These are phyloP conservation scores for Periconia sp. DNA, from an alignment of 2,329 filamentous ascomycete species.

Conservation along the genomic window DNA sequence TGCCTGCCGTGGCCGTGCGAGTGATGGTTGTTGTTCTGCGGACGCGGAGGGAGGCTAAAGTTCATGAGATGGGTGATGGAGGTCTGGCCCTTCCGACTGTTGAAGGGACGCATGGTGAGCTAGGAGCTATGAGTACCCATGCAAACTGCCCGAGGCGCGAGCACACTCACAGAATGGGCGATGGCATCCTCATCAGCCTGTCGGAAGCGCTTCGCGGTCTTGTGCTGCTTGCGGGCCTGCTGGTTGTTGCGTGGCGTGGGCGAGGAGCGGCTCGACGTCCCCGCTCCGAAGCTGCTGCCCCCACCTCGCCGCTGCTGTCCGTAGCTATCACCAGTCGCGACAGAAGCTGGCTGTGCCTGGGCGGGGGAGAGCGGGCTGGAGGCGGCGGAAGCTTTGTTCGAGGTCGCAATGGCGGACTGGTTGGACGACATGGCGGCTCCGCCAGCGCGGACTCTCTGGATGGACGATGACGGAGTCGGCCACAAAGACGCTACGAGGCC, in stretches of 20 bases:
- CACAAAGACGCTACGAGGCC: conserved; percentile 12
- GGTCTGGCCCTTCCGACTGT: conserved; percentile 85
- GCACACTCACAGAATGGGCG: conserved; percentile 72
- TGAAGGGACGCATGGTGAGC: conserved; percentile 69
- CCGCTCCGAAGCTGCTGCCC: conserved; percentile 46
- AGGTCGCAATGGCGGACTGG: conserved; percentile 46
- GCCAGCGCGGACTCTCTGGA: conserved; percentile 31
- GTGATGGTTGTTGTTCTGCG: conserved; percentile 63
- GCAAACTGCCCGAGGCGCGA: background rate
- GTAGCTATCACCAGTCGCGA: conserved; percentile 51
- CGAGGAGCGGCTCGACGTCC: conserved; percentile 44
- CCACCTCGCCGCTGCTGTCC: conserved; percentile 51
- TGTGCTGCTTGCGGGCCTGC: conserved; percentile 79
- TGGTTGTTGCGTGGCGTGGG: conserved; percentile 76
- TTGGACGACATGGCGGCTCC: conserved; percentile 54
- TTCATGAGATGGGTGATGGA: conserved; percentile 97
- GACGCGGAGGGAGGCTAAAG: conserved; percentile 80
- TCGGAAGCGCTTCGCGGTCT: conserved; percentile 75
- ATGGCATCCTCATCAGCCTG: conserved; percentile 84
- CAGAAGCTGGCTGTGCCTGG: conserved; percentile 50
- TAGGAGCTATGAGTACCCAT: conserved; percentile 43
- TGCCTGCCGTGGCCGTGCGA: conserved; percentile 60
- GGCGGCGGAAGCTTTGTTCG: conserved; percentile 48
- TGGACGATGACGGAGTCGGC: conserved; percentile 27
- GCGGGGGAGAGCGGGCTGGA: conserved; percentile 50